Conservation (phyloP, 345 rosid species). For the Eutrema japonicum region DNA sequence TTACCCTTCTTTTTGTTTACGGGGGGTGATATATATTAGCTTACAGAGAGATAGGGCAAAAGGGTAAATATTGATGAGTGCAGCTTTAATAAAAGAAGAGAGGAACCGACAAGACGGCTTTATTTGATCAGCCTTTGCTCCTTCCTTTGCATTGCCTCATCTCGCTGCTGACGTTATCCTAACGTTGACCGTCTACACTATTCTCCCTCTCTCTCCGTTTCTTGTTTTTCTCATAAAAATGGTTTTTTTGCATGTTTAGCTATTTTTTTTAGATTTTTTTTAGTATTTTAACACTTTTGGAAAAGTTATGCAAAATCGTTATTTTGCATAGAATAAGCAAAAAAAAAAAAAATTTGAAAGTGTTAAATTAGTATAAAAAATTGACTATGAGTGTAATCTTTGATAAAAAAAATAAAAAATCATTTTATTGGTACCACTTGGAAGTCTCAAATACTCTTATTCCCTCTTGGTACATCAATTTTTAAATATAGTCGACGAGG, state of each 20-base stretch:
- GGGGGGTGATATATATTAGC: background rate
- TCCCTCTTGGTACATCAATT: background rate
- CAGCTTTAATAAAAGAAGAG: slow-evolving; percentile 26
- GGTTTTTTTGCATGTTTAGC: no score
- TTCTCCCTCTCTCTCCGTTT: background rate
- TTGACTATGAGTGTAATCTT: no score
- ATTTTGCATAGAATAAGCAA: no score
- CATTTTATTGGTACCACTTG: background rate
- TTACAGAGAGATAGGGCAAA: background rate
- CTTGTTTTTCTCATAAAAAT: no score
- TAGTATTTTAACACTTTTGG: no score
- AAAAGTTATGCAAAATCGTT: no score
- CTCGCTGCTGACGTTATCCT: slow-evolving; percentile 36
- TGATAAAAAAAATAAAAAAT: no score
- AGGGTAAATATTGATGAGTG: background rate
- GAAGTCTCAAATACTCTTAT: background rate
- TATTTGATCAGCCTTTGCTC: slow-evolving; percentile 30
- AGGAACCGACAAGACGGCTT: slow-evolving; percentile 44
- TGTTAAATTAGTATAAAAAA: no score
- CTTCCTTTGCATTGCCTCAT: slow-evolving; percentile 45
- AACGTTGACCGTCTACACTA: slow-evolving; percentile 37
- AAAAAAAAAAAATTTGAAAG: no score
- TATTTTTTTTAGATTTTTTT: no score
- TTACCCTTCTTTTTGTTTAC: background rate
- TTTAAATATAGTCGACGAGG: background rate